phyloP scores from a whole-genome alignment of 495 filamentous ascomycete species.

The Alectoria sarmentosa region DNA sequence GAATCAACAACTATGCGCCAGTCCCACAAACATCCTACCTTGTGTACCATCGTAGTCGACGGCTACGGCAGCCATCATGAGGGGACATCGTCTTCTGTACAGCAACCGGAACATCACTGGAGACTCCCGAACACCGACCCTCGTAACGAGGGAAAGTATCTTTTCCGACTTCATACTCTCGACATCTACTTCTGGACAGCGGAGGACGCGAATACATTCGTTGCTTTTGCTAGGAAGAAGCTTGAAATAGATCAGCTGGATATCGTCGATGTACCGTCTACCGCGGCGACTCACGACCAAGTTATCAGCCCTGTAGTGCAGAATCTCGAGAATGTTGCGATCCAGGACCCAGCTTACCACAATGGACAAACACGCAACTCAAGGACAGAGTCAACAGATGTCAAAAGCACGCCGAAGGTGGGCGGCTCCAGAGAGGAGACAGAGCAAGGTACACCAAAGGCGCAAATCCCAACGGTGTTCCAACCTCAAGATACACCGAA shows the following conservation, averaged over 20 bases:
- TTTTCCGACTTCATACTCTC: slow-evolving; percentile 71
- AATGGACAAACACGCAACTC: slow-evolving; percentile 48
- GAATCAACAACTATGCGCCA: slow-evolving; percentile 23
- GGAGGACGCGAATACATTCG: slow-evolving; percentile 65
- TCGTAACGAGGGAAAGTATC: slow-evolving; percentile 59
- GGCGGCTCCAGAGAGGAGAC: slow-evolving; percentile 27
- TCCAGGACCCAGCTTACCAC: slow-evolving; percentile 55
- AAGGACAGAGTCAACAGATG: slow-evolving; percentile 29
- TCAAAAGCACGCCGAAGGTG: slow-evolving; percentile 13
- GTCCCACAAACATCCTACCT: slow-evolving; percentile 69
- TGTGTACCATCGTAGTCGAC: slow-evolving; percentile 70
- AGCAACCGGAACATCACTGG: slow-evolving; percentile 51
- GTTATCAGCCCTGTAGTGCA: slow-evolving; percentile 75
- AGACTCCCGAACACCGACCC: slow-evolving; percentile 66
- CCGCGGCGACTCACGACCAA: slow-evolving; percentile 40
- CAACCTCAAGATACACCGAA: slow-evolving; percentile 43
- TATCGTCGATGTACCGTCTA: slow-evolving; percentile 45
- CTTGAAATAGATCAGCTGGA: slow-evolving; percentile 54
- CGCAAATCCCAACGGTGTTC: slow-evolving; percentile 40
- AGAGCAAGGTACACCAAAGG: slow-evolving; percentile 24
- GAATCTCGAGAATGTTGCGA: slow-evolving; percentile 72
- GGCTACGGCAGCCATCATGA: slow-evolving; percentile 33
- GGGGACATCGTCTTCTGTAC: slow-evolving; percentile 30
- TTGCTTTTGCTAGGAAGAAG: slow-evolving; percentile 55
- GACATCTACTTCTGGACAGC: slow-evolving; percentile 88